Evolutionary conservation across 2,329 filamentous ascomycete genomes (phyloP).

Genomic region (Hawksworthiomyces lignivorus): DNA sequence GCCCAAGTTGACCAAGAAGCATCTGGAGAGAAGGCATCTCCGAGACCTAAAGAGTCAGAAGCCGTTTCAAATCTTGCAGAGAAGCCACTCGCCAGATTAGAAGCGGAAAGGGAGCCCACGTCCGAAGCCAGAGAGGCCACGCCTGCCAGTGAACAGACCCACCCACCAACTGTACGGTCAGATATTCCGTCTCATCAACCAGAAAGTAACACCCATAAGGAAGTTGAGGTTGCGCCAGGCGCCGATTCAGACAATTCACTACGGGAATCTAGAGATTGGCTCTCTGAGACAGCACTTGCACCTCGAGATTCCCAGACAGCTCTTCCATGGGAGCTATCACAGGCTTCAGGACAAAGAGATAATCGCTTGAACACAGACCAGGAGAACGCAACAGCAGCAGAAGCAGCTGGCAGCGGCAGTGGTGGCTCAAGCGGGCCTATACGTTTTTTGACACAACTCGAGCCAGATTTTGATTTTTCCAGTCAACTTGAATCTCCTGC

Average conservation of each 20-base stretch:
- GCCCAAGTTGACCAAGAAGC: too few species aligned
- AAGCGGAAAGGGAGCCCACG: too few species aligned
- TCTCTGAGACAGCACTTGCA: too few species aligned
- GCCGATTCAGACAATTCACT: neutral
- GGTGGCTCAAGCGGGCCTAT: neutral
- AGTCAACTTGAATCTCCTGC: too few species aligned
- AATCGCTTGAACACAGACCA: too few species aligned
- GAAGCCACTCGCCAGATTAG: too few species aligned
- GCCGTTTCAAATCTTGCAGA: too few species aligned
- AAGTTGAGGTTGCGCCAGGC: neutral
- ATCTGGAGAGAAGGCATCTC: too few species aligned
- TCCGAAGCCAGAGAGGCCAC: neutral
- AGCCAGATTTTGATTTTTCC: conserved; percentile 8
- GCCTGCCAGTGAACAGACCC: neutral
- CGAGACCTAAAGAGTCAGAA: too few species aligned
- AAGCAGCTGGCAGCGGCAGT: neutral
- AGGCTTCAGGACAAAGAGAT: too few species aligned
- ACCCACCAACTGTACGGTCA: neutral
- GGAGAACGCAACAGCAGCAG: too few species aligned
- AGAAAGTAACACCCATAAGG: neutral
- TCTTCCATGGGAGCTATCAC: neutral
- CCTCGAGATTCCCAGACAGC: neutral
- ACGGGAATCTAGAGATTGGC: conserved; percentile 6
- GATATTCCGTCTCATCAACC: conserved; percentile 1
- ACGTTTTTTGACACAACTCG: conserved; percentile 12